These are phyloP conservation scores for Usnea hakonensis DNA, from an alignment of 495 filamentous ascomycete species.

Conservation along the genomic window DNA sequence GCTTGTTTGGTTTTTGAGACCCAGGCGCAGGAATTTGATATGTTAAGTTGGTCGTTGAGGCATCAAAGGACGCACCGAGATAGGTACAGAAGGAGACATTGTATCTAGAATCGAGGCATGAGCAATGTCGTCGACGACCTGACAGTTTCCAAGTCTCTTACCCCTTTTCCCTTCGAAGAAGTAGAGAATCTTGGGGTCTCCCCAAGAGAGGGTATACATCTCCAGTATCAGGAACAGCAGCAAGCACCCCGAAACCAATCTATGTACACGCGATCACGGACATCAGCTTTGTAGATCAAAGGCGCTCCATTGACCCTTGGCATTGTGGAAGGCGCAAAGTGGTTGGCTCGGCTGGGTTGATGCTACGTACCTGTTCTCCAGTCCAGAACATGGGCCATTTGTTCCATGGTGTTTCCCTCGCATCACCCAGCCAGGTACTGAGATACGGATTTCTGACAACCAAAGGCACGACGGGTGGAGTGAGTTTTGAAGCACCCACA, in stretches of 20 bases:
- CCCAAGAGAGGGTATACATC: slow-evolving; percentile 83
- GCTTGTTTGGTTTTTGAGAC: slow-evolving; percentile 26
- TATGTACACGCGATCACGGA: slow-evolving; percentile 29
- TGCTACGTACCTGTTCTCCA: slow-evolving; percentile 50
- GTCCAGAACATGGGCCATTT: slow-evolving; percentile 96
- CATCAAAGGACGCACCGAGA: slow-evolving; percentile 75
- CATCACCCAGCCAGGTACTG: slow-evolving; percentile 76
- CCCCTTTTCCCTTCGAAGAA: slow-evolving; percentile 32
- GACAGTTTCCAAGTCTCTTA: slow-evolving; percentile 25
- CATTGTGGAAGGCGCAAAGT: neutral
- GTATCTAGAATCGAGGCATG: slow-evolving; percentile 37
- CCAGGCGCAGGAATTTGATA: slow-evolving; percentile 56
- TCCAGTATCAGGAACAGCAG: slow-evolving; percentile 59
- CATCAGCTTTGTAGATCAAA: neutral
- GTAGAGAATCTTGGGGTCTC: slow-evolving; percentile 73
- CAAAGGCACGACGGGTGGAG: slow-evolving; percentile 78
- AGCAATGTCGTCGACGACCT: neutral
- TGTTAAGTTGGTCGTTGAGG: slow-evolving; percentile 86
- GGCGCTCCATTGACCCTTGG: neutral
- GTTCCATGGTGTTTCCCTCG: slow-evolving; percentile 76
- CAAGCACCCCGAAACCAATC: slow-evolving; percentile 75
- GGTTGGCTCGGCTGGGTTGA: neutral
- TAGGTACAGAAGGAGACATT: slow-evolving; percentile 65
- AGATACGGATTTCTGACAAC: slow-evolving; percentile 89
- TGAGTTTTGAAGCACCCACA: slow-evolving; percentile 40